phyloP scores from a whole-genome alignment of 1,284 basidiomycete genomes.

The Moniliophthora roreri region DNA sequence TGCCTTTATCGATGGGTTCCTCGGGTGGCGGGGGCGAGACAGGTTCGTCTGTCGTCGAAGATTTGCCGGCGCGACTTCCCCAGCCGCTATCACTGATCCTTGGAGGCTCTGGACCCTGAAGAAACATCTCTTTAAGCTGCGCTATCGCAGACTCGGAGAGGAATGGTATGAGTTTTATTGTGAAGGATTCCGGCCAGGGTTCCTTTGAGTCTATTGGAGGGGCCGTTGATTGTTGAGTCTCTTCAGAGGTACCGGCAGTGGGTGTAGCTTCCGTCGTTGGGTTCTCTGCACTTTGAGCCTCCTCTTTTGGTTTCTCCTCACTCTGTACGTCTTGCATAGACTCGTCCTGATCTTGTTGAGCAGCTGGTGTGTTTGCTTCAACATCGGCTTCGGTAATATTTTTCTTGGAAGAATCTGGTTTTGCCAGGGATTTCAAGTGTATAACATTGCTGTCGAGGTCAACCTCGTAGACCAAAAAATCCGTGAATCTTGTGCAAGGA shows the following conservation, averaged over 20 bases:
- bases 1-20: constrained; percentile 26
- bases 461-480: constrained; percentile 92
- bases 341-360: background rate
- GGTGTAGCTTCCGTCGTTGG: constrained; percentile 2
- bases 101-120: constrained; percentile 76
- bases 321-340: background rate
- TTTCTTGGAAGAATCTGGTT: constrained; percentile 56
- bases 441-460: constrained; percentile 77
- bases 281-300: background rate
- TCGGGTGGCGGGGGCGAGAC: constrained; percentile 19
- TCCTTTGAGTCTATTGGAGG: constrained; percentile 27
- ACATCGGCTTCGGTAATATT: constrained; percentile 17
- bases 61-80: constrained; percentile 47
- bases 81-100: constrained; percentile 67
- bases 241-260: background rate
- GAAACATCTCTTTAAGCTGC: constrained; percentile 69
- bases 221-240: constrained; percentile 8
- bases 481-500: constrained; percentile 72
- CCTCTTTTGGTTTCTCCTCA: background rate
- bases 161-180: constrained; percentile 54
- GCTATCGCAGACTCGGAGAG: constrained; percentile 61
- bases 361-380: background rate
- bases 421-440: constrained; percentile 74
- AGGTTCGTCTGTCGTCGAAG: constrained; percentile 28
- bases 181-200: constrained; percentile 68